Evolutionary conservation across 1,284 basidiomycete genomes (phyloP), one percentile per base, ranked within the genome.

Genomic region (Marasmius fiardii): DNA sequence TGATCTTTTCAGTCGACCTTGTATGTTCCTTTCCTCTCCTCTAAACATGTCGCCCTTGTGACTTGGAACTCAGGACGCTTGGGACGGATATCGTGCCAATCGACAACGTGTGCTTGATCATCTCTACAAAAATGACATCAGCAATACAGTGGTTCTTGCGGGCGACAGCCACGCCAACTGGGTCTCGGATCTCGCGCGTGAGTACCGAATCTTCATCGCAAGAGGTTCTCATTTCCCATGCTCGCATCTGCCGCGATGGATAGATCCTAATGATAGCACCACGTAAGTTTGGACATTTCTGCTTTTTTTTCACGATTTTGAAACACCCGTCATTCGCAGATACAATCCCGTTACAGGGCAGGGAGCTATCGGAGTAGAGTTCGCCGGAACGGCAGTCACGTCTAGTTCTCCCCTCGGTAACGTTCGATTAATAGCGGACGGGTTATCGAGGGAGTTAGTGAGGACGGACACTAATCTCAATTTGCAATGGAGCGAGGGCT

Each of bases 161-260:
- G 85, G 86, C 14, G 86, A 89, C 65, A 81, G 80, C 49, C 85
- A 88, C 63, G 83, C 82, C 11, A 83, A 82, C 63, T 85, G 82
- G 82, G 81, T 79, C 5, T 82, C 77, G 48, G 82, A 81, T 60
- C 71, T 82, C 23, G 76, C 79, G 50, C 76, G 80, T 82, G 61
- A 63, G 79, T 72, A 12, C 39, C 47, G 8, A 47, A 24, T 33
- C 20, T 24, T 4, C 24, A 23, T 18, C 7, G 23, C n/a, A n/a
- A n/a, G n/a, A n/a, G n/a, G n/a, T n/a, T 37, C 37, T 51, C 8
- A 14, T 43, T 16, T 43, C 11, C 23, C 24, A 35, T 23, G 18
- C n/a, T 24, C 14, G 23, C 11, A 51, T 23, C 14, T 23, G 24
- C 26, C 50, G 12, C 33, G 33, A 11, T 41, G 80, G 79, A 75